Evolutionary conservation across 2,329 filamentous ascomycete species (phyloP), one percentile per base, ranked within the genome.

Genomic region (Colletotrichum coccodes): DNA sequence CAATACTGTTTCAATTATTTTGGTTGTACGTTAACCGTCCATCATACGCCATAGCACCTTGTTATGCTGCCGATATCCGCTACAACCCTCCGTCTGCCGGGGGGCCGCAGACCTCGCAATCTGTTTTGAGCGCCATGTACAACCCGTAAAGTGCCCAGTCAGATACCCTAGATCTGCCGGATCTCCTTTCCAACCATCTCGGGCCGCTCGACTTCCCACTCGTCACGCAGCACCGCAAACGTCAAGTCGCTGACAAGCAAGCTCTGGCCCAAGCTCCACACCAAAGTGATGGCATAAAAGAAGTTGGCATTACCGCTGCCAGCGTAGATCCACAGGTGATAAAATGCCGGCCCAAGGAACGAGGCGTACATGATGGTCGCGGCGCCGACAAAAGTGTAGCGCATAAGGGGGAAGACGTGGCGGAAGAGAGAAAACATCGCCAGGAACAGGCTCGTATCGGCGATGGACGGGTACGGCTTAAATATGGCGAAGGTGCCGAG

Each of bases 301-400:
- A 99, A 99, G 79, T 99, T 99, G 68, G 96, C 96, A 76, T 99
- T 99, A 32, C 96, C 96, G 64, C 94, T 97, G 57, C 96, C 96
- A 3, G 96, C 96, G 77, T 98, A 99, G 66, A 99, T 95, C 96
- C 96, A 99, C 6, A 99, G 85, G 77, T 99, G 91, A 79, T 98
- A 97, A 78, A 99, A 99, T 0, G 95, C 94, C 1, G 96, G 96
- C 0, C 96, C 96, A 0, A 99, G 87, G 71, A 97, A 91, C 3
- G 91, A 92, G 28, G 94, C 91, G 79, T 99, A 99, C 11, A 98
- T 83, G 44, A 99, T 86, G 2, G 93, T 92, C 0, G 94, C 91
- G 1, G 92, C 88, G 12, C 94, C 91, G 71, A 98, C 88, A 78
- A 98, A 99, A 0, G 93, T 92, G 80, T 98, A 98, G 53, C 96